Base-by-base conservation (phyloP, 257 asterid genomes). In the Datura wrightii region DNA sequence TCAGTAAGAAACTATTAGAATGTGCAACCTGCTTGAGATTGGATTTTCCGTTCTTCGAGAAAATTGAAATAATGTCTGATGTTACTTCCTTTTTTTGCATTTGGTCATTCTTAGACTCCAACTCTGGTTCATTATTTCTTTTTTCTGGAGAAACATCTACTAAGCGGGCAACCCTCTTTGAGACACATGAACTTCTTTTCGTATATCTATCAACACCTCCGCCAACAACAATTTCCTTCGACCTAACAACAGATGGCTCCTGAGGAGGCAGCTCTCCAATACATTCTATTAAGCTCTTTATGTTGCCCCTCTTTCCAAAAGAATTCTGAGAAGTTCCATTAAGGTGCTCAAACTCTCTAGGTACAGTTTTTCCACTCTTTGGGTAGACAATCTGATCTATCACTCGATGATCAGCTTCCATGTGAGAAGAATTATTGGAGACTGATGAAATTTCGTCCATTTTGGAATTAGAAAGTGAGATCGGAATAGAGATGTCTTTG, bases 281-380 rank as follows among this genome's bases (percentile, higher is more conserved):
- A 67, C 79, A 37, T 67, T 84, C 86, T 15, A 89, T 50, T 83
- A 90, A 76, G 70, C 56, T 46, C 59, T 87, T 56, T 83, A 84
- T 80, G 44, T 48, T 79, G 1, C 48, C 66, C 72, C 9, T 16
- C 63, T 84, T 82, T 5, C 42, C 80, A 1, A 10, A 80, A 59
- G 71, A 81, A n/a, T 84, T 60, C 78, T 15, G 84, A 82, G 6
- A 31, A 85, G 86, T 82, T 58, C 82, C 87, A 16, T 80, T 84
- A 44, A 86, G 62, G 41, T 66, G 66, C 87, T 60, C 82, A 18
- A 44, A 34, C 53, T 82, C 59, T 36, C 18, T 70, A 37, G 46
- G 41, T 31, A 69, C 10, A 71, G 42, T 60, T 34, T 19, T 14
- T 15, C 59, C 82, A 79, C 85, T 85, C 76, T 42, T 84, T 42